Base-by-base conservation (phyloP, 805 yeast species). In the Ogataea sp. region DNA sequence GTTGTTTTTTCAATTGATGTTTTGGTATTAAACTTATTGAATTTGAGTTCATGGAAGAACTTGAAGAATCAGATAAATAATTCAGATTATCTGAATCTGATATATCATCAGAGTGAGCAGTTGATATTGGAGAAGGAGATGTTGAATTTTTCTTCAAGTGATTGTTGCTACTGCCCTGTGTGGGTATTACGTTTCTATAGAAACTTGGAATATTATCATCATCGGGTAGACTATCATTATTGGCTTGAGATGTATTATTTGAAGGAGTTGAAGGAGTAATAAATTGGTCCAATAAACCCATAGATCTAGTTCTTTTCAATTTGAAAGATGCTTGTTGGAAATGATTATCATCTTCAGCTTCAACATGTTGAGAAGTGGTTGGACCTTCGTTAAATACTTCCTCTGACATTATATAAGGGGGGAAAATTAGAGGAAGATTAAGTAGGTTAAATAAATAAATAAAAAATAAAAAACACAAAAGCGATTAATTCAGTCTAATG, bases 261-360 rank as follows among this genome's bases (percentile, higher is more conserved):
- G 49, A 32, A 21, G 6, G 11, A 35, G 15, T 20, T 3, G 17
- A 21, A 29, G 50, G 51, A 14, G 41, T 48, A 6, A 56, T 53
- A 52, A 71, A 80, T 45, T 80, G 85, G 52, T 83, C 94, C 48
- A 86, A 64, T 13, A 84, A 58, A 1, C 96, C 95, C 70, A 86
- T 67, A 7, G 93, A 82, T 51, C 93, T 71, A 26, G 95, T 86
- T 54, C 95, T 65, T 51, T 85, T 86, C 51, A 86, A 64, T 50
- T 78, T 78, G 57, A 82, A 86, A 3, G 90, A 73, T 6, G 85
- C 73, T 41, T 71, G 74, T 39, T 76, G 70, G 52, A 86, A 85
- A 50, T 82, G 83, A 37, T 73, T 77, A 43, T 79, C 85, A 56
- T 78, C 79, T 34, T 73, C 68, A 4, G 90, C 88, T 44, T 80